Base-by-base conservation (phyloP, 768 basidiomycete species). In the Leccinum aurantiacum region DNA sequence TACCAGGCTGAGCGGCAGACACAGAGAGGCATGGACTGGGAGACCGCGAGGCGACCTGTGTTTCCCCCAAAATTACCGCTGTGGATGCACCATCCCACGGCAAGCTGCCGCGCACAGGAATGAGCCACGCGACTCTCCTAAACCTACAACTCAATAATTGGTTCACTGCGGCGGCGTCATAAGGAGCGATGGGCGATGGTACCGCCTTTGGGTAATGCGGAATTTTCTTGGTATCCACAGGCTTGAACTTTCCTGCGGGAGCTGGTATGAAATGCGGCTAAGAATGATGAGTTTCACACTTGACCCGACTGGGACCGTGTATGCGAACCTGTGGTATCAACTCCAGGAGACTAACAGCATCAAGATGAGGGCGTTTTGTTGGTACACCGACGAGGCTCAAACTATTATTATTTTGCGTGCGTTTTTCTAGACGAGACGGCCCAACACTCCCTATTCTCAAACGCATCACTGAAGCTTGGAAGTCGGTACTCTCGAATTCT, bases 71-170 rank as follows among this genome's bases (percentile, higher is more conserved):
- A n/a, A 84, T 56, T 14, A 73, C 69, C 9, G 79, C 84, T 47
- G 70, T 62, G 10, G 83, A 79, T 52, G 77, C 77, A 31, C 69
- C 71, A 11, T 72, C 69, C 82, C 82, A 87, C 38, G 83, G 83
- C 46, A 81, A 63, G 27, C 60, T 67, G 15, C 86, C 86, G 13
- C 84, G 80, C 6, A 87, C 68, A 44, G 86, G 86, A 38, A 87
- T 76, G 15, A 86, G 65, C 86, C 86, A 87, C 8, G 82, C 80
- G 52, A 72, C 74, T 53, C 84, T 80, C 53, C 76, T 64, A 63
- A 77, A 78, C 27, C 67, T 67, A 27, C 63, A 57, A 19, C 71
- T 63, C 8, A 64, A 73, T 67, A 65, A 74, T 44, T 62, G 61
- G 38, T 57, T 52, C 9, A 72, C 58, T 67, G 63, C 75, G 73